Evolutionary conservation across 2,329 filamentous ascomycete genomes (phyloP).

Genomic region (Pseudogymnoascus sp.): DNA sequence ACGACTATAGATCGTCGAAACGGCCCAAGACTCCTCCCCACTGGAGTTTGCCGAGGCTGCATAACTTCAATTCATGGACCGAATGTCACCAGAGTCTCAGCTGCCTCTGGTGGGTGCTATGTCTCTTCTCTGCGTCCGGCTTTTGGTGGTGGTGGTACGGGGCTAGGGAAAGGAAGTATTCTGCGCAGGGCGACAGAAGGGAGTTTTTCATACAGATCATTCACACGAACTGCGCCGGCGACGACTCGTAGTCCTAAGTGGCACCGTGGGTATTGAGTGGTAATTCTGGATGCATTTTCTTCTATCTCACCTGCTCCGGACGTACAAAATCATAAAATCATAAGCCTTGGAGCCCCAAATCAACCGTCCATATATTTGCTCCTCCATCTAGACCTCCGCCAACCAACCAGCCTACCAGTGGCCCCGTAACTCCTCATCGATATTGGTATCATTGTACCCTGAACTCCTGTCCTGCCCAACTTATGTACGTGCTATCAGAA

Average conservation of each 20-base stretch:
- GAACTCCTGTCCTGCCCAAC: background rate
- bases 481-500: background rate
- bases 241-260: background rate
- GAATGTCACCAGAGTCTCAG: background rate
- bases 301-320: background rate
- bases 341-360: background rate
- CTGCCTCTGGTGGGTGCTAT: background rate
- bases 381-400: background rate
- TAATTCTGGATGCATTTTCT: background rate
- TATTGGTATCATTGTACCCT: background rate
- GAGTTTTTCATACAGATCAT: background rate
- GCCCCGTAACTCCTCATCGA: slow-evolving; percentile 2
- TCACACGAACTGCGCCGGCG: background rate
- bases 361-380: background rate
- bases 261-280: background rate
- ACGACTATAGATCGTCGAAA: background rate
- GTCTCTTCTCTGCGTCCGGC: background rate
- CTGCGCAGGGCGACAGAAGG: background rate
- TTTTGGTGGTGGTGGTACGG: background rate
- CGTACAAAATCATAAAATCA: slow-evolving; percentile 2
- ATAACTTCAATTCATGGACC: background rate
- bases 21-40: no score
- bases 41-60: background rate
- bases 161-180: background rate
- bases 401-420: background rate